A percentile compares a stretch with the other conserved stretches of the same genome.
phyloP scores from a whole-genome alignment of 163 green algal genomes.

The Scenedesmus sp. region DNA sequence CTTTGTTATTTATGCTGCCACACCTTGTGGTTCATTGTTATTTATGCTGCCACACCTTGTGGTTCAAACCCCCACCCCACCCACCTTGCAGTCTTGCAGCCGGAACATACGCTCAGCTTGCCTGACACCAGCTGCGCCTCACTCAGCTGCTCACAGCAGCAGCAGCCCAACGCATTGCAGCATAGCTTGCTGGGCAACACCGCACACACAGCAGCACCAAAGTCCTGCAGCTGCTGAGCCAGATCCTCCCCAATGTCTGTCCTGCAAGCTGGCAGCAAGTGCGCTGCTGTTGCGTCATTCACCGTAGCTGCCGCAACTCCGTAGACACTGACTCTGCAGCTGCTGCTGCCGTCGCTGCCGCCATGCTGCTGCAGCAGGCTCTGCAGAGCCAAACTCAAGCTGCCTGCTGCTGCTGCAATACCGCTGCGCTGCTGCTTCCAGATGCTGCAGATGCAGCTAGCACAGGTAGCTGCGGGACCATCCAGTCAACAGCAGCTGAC shows the following conservation, averaged over 20 bases:
- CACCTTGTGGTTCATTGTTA: too few relatives aligned
- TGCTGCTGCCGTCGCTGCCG: neutral
- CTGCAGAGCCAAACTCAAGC: neutral
- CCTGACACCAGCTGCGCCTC: neutral
- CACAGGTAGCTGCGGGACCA: neutral
- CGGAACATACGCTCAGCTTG: neutral
- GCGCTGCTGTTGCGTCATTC: neutral
- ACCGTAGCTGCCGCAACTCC: neutral
- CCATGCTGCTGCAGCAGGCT: neutral
- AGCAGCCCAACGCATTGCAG: neutral
- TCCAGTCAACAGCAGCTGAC: neutral
- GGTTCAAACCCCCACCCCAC: too few relatives aligned
- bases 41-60: too few relatives aligned
- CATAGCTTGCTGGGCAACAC: neutral
- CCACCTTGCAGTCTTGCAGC: neutral
- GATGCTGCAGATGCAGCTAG: neutral
- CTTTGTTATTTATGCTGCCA: too few relatives aligned
- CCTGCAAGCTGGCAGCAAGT: neutral
- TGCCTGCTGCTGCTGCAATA: neutral
- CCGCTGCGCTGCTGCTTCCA: neutral
- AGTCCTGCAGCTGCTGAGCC: neutral
- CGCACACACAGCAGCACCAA: neutral
- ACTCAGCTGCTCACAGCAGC: neutral
- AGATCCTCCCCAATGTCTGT: neutral
- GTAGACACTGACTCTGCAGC: neutral